Percentiles rank a stretch among this genome's conserved stretches.
These are phyloP conservation scores for Pseudomonodictys pantanalensis DNA, from an alignment of 495 filamentous ascomycete species.

Conservation along the genomic window DNA sequence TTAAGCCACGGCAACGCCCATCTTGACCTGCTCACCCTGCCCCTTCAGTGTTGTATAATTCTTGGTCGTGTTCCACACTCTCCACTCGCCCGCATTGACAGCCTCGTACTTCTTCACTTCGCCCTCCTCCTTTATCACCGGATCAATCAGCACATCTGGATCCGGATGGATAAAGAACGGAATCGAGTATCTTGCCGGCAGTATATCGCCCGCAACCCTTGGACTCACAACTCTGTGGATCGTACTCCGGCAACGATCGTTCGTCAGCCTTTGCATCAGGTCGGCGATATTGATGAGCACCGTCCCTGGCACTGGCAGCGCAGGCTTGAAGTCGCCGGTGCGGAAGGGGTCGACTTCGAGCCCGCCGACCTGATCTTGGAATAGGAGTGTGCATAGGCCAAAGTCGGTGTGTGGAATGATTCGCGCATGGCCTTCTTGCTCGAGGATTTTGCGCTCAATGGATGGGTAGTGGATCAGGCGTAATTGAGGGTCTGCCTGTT, in stretches of 20 bases:
- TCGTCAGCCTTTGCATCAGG: conserved; percentile 17
- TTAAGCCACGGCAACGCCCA: no score
- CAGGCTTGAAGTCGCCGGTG: conserved; percentile 11
- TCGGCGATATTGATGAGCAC: conserved; percentile 14
- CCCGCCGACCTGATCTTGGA: conserved; percentile 49
- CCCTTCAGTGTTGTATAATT: no score
- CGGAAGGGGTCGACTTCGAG: conserved; percentile 42
- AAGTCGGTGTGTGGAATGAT: conserved; percentile 46
- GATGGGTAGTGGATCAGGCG: conserved; percentile 13
- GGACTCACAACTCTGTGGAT: conserved; percentile 15
- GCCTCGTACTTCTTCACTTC: conserved; percentile 10
- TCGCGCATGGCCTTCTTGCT: conserved; percentile 10
- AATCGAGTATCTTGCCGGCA: conserved; percentile 14
- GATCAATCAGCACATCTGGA: conserved; percentile 12
- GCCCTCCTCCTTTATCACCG: conserved; percentile 3
- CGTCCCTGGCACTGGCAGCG: conserved; percentile 3
- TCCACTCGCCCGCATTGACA: conserved; percentile 17
- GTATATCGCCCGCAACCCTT: conserved; percentile 2
- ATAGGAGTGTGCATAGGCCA: conserved; percentile 48
- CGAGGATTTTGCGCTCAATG: background rate
- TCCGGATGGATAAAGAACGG: conserved; percentile 19
- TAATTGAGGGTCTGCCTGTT: conserved; percentile 9
- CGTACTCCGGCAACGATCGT: conserved; percentile 9
- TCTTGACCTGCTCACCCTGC: no score
- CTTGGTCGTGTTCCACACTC: conserved; percentile 8